phyloP scores from a whole-genome alignment of 306 rosid genomes.

The Psophocarpus tetragonolobus region DNA sequence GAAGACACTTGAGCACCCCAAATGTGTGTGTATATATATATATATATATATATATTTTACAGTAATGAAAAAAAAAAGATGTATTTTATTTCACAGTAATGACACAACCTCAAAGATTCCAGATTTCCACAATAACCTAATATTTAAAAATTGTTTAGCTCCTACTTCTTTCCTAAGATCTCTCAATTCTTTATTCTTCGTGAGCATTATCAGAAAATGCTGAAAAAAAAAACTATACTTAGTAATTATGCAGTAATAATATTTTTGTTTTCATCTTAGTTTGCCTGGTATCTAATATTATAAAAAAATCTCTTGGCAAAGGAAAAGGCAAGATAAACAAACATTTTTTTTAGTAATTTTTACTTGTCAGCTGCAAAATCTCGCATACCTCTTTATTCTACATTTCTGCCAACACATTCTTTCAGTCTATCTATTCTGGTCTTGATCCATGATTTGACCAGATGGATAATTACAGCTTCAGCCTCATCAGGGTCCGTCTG shows the following conservation, averaged over 20 bases:
- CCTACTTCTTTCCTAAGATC: neutral
- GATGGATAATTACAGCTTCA: slow-evolving; percentile 57
- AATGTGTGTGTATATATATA: too few species aligned
- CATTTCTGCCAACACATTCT: slow-evolving; percentile 75
- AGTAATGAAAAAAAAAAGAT: neutral
- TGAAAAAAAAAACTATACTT: neutral
- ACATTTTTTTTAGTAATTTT: neutral
- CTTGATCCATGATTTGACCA: slow-evolving; percentile 73
- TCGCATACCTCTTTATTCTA: slow-evolving; percentile 74
- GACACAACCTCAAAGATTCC: neutral
- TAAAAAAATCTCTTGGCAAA: neutral
- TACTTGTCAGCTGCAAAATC: slow-evolving; percentile 12
- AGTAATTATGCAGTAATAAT: neutral
- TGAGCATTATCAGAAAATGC: neutral
- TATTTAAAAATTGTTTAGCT: neutral
- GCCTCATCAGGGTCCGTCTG: slow-evolving; percentile 91
- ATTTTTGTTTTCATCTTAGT: too few species aligned
- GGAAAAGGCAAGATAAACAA: neutral
- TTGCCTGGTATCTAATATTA: neutral
- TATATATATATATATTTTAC: too few species aligned
- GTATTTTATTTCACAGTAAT: neutral
- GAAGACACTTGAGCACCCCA: neutral
- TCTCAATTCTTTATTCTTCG: neutral
- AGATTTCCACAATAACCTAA: neutral
- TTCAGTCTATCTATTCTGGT: slow-evolving; percentile 63